Conservation (phyloP, 148 eudicot genomes). For the Rhododendron simsii region DNA sequence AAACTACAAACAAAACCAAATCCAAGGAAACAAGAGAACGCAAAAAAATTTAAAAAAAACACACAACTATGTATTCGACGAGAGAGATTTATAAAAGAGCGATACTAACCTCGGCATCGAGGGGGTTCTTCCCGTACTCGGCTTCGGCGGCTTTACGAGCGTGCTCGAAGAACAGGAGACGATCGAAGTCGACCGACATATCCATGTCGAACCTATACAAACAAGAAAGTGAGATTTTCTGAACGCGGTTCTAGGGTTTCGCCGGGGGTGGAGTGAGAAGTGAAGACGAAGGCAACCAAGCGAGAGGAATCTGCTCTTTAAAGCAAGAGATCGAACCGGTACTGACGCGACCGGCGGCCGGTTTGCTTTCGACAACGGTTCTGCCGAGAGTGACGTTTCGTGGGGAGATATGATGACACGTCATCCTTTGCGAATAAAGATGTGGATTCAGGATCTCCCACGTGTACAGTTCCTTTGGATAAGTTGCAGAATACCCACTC, state of each 20-base stretch:
- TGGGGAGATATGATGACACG: not conserved
- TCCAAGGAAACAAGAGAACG: not conserved
- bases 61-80: not conserved
- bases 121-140: slow-evolving; percentile 52
- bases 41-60: not conserved
- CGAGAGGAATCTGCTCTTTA: not conserved
- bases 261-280: not conserved
- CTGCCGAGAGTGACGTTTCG: not conserved
- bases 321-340: not conserved
- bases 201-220: slow-evolving; percentile 35
- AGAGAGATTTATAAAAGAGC: not conserved
- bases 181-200: slow-evolving; percentile 59
- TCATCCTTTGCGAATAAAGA: not conserved
- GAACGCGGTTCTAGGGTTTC: not conserved
- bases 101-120: slow-evolving; percentile 60
- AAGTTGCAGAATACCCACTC: not conserved
- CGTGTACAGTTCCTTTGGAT: not conserved
- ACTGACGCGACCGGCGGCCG: not conserved
- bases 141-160: slow-evolving; percentile 70
- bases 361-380: not conserved
- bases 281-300: not conserved
- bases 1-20: not conserved
- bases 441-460: not conserved
- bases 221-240: not conserved
- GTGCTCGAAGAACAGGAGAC: slow-evolving; percentile 68